Evolutionary conservation across 1,139 yeast genomes (phyloP).

Genomic region (Meyerozyma athensensis): DNA sequence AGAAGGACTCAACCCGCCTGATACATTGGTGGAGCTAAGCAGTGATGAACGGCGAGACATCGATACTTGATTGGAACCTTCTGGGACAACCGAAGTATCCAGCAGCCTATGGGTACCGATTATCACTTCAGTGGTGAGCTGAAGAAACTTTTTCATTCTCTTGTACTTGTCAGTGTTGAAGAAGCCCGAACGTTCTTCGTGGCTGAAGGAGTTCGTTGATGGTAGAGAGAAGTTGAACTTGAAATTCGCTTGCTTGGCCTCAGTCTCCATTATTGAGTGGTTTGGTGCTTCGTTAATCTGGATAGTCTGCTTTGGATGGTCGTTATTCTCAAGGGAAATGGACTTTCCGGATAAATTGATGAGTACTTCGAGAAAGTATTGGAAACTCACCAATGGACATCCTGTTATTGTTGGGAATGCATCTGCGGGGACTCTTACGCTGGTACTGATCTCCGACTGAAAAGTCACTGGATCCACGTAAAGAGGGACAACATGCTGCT

Average conservation of each 20-base stretch:
- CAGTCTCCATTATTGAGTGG: conserved; percentile 6
- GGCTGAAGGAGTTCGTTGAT: conserved; percentile 23
- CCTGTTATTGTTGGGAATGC: conserved; percentile 81
- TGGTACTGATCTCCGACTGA: conserved; percentile 55
- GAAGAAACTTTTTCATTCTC: conserved; percentile 69
- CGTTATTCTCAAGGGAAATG: conserved; percentile 30
- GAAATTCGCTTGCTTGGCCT: conserved; percentile 14
- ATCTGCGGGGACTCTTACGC: conserved; percentile 74
- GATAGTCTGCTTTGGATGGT: conserved; percentile 8
- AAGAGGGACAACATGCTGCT: conserved; percentile 75
- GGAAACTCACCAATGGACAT: conserved; percentile 71
- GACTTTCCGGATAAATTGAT: conserved; percentile 57
- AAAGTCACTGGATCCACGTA: conserved; percentile 67
- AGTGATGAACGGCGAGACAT: conserved; percentile 1
- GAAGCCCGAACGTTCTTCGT: conserved; percentile 42
- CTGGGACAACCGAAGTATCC: not conserved
- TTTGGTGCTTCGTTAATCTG: not conserved
- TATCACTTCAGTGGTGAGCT: conserved; percentile 71
- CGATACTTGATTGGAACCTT: conserved; percentile 6
- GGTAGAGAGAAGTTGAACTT: conserved; percentile 30
- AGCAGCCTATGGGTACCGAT: conserved; percentile 68
- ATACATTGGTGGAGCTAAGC: not conserved
- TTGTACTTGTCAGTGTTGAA: conserved; percentile 77
- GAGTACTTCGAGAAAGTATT: conserved; percentile 78
- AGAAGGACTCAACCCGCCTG: conserved; percentile 1